Conservation (phyloP, 2,329 filamentous ascomycete genomes). For the Xylariaceae sp. region DNA sequence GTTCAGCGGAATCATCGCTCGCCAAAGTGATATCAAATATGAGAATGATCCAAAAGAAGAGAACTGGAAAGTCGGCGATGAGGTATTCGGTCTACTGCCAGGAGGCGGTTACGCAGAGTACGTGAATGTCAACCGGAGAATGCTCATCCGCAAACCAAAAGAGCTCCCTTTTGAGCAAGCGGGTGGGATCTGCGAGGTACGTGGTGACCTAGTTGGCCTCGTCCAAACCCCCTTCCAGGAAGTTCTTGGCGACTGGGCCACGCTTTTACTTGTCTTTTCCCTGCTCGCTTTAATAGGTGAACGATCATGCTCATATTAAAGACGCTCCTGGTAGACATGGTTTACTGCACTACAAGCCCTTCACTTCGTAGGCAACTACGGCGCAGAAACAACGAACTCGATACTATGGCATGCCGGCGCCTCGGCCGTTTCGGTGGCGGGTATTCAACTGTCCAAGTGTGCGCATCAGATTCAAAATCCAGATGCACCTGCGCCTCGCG, state of each 20-base stretch:
- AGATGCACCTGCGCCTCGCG: background rate
- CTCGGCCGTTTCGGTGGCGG: constrained; percentile 3
- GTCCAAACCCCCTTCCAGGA: too few relatives aligned
- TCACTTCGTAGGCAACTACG: constrained; percentile 3
- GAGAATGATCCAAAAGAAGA: background rate
- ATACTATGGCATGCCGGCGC: constrained; percentile 3
- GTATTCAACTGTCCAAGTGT: constrained; percentile 2
- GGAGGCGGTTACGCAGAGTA: constrained; percentile 4
- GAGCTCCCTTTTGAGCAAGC: constrained; percentile 4
- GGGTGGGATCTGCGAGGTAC: constrained; percentile 4
- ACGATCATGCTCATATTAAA: too few relatives aligned
- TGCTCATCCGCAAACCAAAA: constrained; percentile 6
- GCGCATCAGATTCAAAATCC: background rate
- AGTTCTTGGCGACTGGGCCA: too few relatives aligned
- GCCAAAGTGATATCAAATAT: background rate
- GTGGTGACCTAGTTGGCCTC: too few relatives aligned
- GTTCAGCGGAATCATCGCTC: constrained; percentile 1
- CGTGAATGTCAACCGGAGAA: constrained; percentile 2
- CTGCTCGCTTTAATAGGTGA: too few relatives aligned
- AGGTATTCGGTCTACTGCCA: constrained; percentile 2
- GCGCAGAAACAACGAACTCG: background rate
- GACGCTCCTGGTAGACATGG: too few relatives aligned
- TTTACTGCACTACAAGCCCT: constrained; percentile 6
- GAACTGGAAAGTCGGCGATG: constrained; percentile 4
- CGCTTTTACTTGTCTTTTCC: too few relatives aligned